Evolutionary conservation across 352 stramenopile genomes (phyloP).

Genomic region (Globisporangium cystogenes): DNA sequence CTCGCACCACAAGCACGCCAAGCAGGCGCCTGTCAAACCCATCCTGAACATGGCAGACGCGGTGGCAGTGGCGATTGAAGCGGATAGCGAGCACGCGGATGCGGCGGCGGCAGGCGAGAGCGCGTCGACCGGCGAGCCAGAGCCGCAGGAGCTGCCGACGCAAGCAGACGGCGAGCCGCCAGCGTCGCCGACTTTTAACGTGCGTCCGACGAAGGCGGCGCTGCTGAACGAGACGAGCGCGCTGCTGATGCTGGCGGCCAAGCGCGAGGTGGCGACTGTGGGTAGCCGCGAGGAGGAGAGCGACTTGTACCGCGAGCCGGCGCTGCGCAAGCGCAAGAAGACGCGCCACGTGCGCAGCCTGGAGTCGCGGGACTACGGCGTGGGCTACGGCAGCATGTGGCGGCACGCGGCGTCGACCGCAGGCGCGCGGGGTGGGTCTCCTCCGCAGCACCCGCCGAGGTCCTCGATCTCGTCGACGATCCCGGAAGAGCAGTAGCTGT

Average conservation of each 20-base stretch:
- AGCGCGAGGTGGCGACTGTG: conserved; percentile 22
- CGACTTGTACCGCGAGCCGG: conserved; percentile 69
- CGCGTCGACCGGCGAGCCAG: conserved; percentile 8
- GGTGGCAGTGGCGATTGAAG: conserved; percentile 6
- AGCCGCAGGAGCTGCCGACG: conserved; percentile 4
- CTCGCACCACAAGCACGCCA: conserved; percentile 19
- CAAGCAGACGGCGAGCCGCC: conserved; percentile 4
- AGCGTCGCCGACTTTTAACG: conserved; percentile 5
- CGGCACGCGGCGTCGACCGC: neutral
- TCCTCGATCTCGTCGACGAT: conserved; percentile 2
- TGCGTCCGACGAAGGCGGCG: conserved; percentile 9
- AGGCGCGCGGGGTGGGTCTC: neutral
- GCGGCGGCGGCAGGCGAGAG: neutral
- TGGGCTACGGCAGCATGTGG: conserved; percentile 15
- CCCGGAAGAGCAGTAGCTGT: conserved; percentile 5
- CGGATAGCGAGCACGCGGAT: neutral
- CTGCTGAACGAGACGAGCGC: conserved; percentile 23
- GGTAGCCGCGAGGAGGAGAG: conserved; percentile 39
- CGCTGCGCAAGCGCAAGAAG: conserved; percentile 34
- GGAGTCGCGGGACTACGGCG: conserved; percentile 7
- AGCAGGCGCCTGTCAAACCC: conserved; percentile 7
- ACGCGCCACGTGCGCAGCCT: conserved; percentile 5
- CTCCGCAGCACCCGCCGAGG: neutral
- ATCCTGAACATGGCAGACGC: conserved; percentile 9
- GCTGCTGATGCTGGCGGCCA: conserved; percentile 29